Percentiles rank a stretch among this genome's conserved stretches.
Evolutionary conservation across 192 early-diverging fungal genomes (phyloP).

Genomic region (Powellomyces hirtus): DNA sequence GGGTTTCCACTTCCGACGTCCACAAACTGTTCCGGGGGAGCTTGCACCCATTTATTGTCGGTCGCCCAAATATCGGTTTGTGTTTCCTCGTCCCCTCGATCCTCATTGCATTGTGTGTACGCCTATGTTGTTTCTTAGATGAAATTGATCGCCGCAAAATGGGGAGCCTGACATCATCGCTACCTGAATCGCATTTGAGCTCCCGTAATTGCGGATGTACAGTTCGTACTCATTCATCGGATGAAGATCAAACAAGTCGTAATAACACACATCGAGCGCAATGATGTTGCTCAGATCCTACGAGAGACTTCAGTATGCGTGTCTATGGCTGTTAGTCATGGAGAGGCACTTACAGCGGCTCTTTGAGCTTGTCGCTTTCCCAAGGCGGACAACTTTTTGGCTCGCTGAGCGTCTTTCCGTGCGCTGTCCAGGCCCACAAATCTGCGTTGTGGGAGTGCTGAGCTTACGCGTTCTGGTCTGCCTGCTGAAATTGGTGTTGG

Average conservation of each 20-base stretch:
- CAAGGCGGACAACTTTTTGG: background rate
- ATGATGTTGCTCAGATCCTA: conserved; percentile 45
- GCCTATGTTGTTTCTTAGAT: conserved; percentile 20
- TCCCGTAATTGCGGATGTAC: conserved; percentile 51
- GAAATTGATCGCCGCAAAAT: background rate
- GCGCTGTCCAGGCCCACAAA: conserved; percentile 17
- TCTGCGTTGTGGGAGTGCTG: conserved; percentile 22
- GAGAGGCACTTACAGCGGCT: conserved; percentile 23
- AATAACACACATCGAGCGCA: conserved; percentile 43
- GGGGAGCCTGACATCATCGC: background rate
- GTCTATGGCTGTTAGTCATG: background rate
- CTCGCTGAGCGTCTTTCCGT: conserved; percentile 21
- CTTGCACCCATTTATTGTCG: conserved; percentile 47
- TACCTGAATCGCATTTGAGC: conserved; percentile 44
- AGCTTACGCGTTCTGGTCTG: conserved; percentile 7
- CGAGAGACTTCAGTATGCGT: background rate
- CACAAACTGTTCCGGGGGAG: conserved; percentile 34
- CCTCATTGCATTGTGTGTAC: conserved; percentile 43
- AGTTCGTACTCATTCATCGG: conserved; percentile 56
- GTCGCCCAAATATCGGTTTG: conserved; percentile 51
- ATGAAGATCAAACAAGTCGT: conserved; percentile 44
- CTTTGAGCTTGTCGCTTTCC: conserved; percentile 21
- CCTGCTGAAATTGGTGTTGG: background rate
- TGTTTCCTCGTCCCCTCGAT: conserved; percentile 26
- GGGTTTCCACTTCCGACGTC: conserved; percentile 31